Evolutionary conservation across 2,329 filamentous ascomycete genomes (phyloP).

Genomic region (Aschersonia sp.): DNA sequence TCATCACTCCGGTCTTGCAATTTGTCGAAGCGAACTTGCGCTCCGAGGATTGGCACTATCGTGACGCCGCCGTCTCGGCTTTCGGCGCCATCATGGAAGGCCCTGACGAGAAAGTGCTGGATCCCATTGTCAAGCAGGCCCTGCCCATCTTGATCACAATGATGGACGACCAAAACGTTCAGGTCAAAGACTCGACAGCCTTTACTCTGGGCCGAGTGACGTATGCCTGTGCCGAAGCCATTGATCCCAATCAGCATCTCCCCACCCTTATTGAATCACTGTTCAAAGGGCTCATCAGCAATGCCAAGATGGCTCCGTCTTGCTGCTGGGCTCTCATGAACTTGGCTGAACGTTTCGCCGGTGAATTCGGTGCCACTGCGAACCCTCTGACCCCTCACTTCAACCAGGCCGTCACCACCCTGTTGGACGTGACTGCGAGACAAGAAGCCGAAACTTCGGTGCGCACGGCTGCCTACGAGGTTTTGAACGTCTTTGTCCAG

Average conservation of each 20-base stretch:
- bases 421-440: constrained; percentile 75
- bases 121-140: constrained; percentile 91
- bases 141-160: constrained; percentile 76
- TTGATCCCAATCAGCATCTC: constrained; percentile 72
- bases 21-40: constrained; percentile 90
- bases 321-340: constrained; percentile 99
- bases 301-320: constrained; percentile 91
- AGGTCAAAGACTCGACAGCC: constrained; percentile 90
- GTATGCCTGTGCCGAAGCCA: constrained; percentile 80
- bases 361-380: constrained; percentile 59
- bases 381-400: constrained; percentile 89
- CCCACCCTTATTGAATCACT: constrained; percentile 75
- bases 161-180: constrained; percentile 82
- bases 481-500: constrained; percentile 85
- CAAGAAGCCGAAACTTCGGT: constrained; percentile 74
- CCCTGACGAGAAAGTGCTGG: constrained; percentile 80
- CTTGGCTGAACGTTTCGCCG: constrained; percentile 85
- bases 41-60: constrained; percentile 82
- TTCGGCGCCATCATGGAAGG: constrained; percentile 99
- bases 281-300: constrained; percentile 79
- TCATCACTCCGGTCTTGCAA: constrained; percentile 72
- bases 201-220: constrained; percentile 94
- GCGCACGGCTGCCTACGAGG: constrained; percentile 91
- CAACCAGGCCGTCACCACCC: constrained; percentile 73
- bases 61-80: constrained; percentile 90